Evolutionary conservation across 768 basidiomycete genomes (phyloP).

Genomic region (Podaxis rugospora): DNA sequence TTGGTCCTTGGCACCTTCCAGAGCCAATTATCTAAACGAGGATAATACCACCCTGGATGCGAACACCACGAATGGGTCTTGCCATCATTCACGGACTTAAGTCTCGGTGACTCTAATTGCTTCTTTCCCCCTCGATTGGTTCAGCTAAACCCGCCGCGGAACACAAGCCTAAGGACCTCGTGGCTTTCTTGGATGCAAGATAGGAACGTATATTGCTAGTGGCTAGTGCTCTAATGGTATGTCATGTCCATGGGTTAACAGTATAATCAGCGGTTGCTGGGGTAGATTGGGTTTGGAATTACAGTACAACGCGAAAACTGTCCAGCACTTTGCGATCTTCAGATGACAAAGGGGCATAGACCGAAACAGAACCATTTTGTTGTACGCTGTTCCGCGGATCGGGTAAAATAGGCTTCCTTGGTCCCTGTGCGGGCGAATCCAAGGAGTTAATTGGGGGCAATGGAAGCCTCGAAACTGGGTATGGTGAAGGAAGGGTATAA

Average conservation of each 20-base stretch:
- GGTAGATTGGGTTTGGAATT: neutral
- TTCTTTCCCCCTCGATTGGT: slow-evolving; percentile 21
- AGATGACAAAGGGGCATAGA: slow-evolving; percentile 40
- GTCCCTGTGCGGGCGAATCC: slow-evolving; percentile 5
- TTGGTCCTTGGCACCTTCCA: neutral
- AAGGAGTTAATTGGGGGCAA: slow-evolving; percentile 4
- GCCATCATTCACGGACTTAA: slow-evolving; percentile 19
- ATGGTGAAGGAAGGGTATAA: slow-evolving; percentile 8
- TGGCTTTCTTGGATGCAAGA: slow-evolving; percentile 10
- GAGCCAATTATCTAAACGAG: neutral
- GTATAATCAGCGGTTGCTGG: neutral
- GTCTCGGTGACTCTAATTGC: slow-evolving; percentile 25
- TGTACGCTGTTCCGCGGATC: slow-evolving; percentile 1
- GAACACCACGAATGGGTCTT: neutral
- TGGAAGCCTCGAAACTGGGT: neutral
- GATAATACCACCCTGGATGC: neutral
- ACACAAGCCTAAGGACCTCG: neutral
- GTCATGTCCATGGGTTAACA: neutral
- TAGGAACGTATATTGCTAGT: slow-evolving; percentile 8
- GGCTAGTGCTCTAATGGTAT: neutral
- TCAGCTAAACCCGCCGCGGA: slow-evolving; percentile 3
- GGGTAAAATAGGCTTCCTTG: neutral
- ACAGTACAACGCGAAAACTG: slow-evolving; percentile 44
- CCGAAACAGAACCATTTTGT: slow-evolving; percentile 5
- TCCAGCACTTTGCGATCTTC: slow-evolving; percentile 58